Conservation (phyloP, 352 stramenopile genomes). For the Phytophthora sp. region DNA sequence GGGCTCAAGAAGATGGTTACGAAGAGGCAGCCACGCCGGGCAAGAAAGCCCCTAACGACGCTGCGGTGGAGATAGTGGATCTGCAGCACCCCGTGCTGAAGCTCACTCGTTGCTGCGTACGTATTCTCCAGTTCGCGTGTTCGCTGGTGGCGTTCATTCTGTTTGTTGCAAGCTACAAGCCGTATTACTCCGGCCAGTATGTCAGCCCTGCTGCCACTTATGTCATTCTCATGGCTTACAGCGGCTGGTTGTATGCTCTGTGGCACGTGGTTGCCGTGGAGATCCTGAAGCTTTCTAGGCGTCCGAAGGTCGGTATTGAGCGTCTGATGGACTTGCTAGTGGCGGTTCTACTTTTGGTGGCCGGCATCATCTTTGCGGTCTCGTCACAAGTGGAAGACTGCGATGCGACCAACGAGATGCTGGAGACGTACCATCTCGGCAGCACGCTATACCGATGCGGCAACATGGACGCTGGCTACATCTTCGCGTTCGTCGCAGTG, state of each 20-base stretch:
- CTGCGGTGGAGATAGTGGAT: not conserved
- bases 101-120: conserved; percentile 18
- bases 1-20: not conserved
- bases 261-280: conserved; percentile 51
- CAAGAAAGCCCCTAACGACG: not conserved
- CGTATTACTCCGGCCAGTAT: conserved; percentile 58
- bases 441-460: conserved; percentile 47
- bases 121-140: not conserved
- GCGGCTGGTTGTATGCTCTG: conserved; percentile 45
- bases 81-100: conserved; percentile 39
- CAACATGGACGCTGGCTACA: conserved; percentile 44
- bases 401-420: conserved; percentile 33
- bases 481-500: conserved; percentile 50
- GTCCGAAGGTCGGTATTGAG: conserved; percentile 38
- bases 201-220: conserved; percentile 46
- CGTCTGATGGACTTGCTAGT: conserved; percentile 44
- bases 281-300: conserved; percentile 46
- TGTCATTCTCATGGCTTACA: conserved; percentile 53
- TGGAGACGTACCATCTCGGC: conserved; percentile 37
- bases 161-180: conserved; percentile 41
- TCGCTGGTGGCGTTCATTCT: conserved; percentile 29
- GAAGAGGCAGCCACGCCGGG: not conserved
- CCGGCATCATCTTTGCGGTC: conserved; percentile 41
- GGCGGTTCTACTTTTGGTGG: conserved; percentile 37
- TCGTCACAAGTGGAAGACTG: conserved; percentile 46